Percentiles rank a stretch among this genome's conserved stretches.
These are phyloP conservation scores for Termitomyces sp. DNA, from an alignment of 1,284 basidiomycete genomes.

Conservation along the genomic window DNA sequence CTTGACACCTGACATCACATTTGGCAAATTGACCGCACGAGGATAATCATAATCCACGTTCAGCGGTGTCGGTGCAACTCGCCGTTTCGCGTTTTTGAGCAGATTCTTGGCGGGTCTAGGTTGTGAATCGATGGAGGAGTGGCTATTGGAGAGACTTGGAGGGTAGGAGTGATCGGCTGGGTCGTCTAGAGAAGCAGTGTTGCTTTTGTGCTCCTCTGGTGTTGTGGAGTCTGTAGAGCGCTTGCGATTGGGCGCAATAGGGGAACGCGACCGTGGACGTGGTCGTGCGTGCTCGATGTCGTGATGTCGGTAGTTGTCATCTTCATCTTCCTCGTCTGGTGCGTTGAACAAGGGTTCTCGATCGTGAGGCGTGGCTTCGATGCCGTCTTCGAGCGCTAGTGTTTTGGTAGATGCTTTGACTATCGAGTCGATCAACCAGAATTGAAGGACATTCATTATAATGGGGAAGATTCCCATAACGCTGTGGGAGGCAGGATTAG, in stretches of 20 bases:
- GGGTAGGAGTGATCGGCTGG: slow-evolving; percentile 55
- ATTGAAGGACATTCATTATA: slow-evolving; percentile 88
- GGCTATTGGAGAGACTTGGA: slow-evolving; percentile 42
- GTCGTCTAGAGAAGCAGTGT: slow-evolving; percentile 24
- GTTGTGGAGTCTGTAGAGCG: slow-evolving; percentile 22
- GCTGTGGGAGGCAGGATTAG: slow-evolving; percentile 31
- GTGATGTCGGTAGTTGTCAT: slow-evolving; percentile 32
- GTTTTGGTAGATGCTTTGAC: slow-evolving; percentile 60
- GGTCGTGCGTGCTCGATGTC: slow-evolving; percentile 44
- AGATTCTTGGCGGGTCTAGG: slow-evolving; percentile 32
- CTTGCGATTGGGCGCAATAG: slow-evolving; percentile 20
- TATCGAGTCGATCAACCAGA: slow-evolving; percentile 86
- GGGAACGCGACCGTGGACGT: slow-evolving; percentile 31
- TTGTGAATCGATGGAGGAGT: slow-evolving; percentile 23
- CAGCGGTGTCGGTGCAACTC: slow-evolving; percentile 40
- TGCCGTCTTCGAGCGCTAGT: slow-evolving; percentile 34
- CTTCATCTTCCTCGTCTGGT: slow-evolving; percentile 44
- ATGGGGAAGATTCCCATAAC: slow-evolving; percentile 93
- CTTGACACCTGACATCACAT: slow-evolving; percentile 12
- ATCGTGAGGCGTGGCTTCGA: slow-evolving; percentile 36
- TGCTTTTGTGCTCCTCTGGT: slow-evolving; percentile 28
- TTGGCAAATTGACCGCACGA: slow-evolving; percentile 30
- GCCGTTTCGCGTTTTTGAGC: slow-evolving; percentile 33
- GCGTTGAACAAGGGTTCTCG: slow-evolving; percentile 54
- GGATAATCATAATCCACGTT: slow-evolving; percentile 25